Evolutionary conservation across 345 rosid species (phyloP).

Genomic region (Abelmoschus esculentus): DNA sequence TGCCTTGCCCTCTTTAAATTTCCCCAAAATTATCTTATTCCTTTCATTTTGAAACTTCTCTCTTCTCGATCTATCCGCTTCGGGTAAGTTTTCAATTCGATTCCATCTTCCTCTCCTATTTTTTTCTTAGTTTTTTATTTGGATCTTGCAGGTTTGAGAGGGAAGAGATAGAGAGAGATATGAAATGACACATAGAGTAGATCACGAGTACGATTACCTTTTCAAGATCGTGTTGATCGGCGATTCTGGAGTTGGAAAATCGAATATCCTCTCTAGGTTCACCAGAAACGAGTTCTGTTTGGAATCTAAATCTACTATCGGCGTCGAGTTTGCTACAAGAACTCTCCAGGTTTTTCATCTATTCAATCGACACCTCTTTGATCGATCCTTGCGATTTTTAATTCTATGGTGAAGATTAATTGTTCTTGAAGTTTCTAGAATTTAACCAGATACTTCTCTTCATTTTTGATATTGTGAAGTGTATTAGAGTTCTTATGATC

Average conservation of each 20-base stretch:
- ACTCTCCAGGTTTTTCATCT: slow-evolving; percentile 41
- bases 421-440: neutral
- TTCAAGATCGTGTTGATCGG: slow-evolving; percentile 77
- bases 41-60: neutral
- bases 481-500: neutral
- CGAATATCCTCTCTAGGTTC: slow-evolving; percentile 62
- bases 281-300: slow-evolving; percentile 62
- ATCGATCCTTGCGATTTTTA: neutral
- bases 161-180: neutral
- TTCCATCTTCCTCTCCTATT: neutral
- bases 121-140: neutral
- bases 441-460: neutral
- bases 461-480: neutral
- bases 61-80: slow-evolving; percentile 32
- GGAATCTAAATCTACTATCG: slow-evolving; percentile 69
- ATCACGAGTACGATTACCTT: slow-evolving; percentile 61
- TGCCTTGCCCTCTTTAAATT: neutral
- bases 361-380: neutral
- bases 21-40: neutral
- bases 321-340: slow-evolving; percentile 67
- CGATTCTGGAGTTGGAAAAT: slow-evolving; percentile 73
- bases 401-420: neutral
- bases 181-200: slow-evolving; percentile 45
- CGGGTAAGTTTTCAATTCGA: slow-evolving; percentile 2
- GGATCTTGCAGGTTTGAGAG: slow-evolving; percentile 29